Percentiles rank a stretch among this genome's conserved stretches.
Evolutionary conservation across 805 yeast genomes (phyloP).

Genomic region (Candida germanica): DNA sequence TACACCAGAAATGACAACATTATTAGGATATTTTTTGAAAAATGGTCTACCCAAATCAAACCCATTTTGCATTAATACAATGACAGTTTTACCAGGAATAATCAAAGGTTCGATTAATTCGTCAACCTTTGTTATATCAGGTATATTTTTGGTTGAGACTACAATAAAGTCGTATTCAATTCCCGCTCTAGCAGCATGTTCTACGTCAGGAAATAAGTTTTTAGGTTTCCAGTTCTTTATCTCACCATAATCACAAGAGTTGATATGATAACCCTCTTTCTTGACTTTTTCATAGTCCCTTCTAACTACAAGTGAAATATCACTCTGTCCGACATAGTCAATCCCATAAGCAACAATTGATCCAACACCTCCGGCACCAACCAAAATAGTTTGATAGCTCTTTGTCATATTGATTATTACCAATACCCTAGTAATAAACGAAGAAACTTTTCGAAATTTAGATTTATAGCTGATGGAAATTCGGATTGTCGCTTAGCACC

Average conservation of each 20-base stretch:
- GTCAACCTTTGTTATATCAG: slow-evolving; percentile 39
- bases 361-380: slow-evolving; percentile 89
- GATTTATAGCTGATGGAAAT: no score
- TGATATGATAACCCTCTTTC: slow-evolving; percentile 28
- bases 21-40: slow-evolving; percentile 23
- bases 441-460: no score
- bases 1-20: slow-evolving; percentile 35
- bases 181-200: slow-evolving; percentile 21
- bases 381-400: slow-evolving; percentile 46
- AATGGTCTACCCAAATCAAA: slow-evolving; percentile 2
- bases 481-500: no score
- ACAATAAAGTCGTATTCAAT: slow-evolving; percentile 32
- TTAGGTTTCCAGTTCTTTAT: slow-evolving; percentile 28
- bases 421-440: no score
- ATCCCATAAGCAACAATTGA: slow-evolving; percentile 68
- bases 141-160: slow-evolving; percentile 36
- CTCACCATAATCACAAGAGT: slow-evolving; percentile 32
- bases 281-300: slow-evolving; percentile 31
- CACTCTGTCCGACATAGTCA: slow-evolving; percentile 41
- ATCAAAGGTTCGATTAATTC: slow-evolving; percentile 39
- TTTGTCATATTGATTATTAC: no score
- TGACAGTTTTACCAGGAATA: slow-evolving; percentile 16
- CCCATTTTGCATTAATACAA: slow-evolving; percentile 40
- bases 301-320: slow-evolving; percentile 36
- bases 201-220: slow-evolving; percentile 23